A percentile compares a stretch with the other conserved stretches of the same genome.
These are phyloP conservation scores for Combretum micranthum DNA, from an alignment of 345 rosid genomes.

Conservation along the genomic window DNA sequence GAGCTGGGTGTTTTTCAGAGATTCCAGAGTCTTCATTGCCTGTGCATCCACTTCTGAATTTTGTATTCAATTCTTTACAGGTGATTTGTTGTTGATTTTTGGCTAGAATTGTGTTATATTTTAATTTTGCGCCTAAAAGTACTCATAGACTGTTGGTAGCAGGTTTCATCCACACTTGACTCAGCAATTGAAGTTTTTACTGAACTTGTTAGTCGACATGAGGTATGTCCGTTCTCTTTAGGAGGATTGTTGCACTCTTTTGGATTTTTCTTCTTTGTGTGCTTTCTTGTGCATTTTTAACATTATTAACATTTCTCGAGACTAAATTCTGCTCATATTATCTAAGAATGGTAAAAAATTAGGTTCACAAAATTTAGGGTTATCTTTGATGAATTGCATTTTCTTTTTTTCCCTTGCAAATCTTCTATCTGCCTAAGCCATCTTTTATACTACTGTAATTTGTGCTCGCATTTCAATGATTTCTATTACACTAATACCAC, in stretches of 20 bases:
- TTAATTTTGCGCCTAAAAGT: background rate
- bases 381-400: too few relatives aligned
- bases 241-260: too few relatives aligned
- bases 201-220: conserved; percentile 83
- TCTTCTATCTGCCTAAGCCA: too few relatives aligned
- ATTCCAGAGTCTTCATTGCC: conserved; percentile 63
- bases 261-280: too few relatives aligned
- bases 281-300: background rate
- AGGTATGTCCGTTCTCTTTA: conserved; percentile 37
- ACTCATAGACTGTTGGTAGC: conserved; percentile 13
- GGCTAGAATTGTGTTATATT: background rate
- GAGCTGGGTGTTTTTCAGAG: conserved; percentile 94
- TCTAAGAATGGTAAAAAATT: too few relatives aligned
- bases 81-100: conserved; percentile 21
- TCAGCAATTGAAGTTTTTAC: conserved; percentile 83
- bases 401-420: too few relatives aligned
- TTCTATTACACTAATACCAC: too few relatives aligned
- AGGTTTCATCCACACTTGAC: conserved; percentile 80
- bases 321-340: too few relatives aligned
- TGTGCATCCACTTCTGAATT: conserved; percentile 80
- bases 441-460: too few relatives aligned
- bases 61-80: conserved; percentile 74
- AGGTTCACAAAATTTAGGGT: too few relatives aligned
- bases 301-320: background rate
- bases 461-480: too few relatives aligned